Base-by-base conservation (phyloP, 768 basidiomycete species). In the Stropharia rugosoannulata region DNA sequence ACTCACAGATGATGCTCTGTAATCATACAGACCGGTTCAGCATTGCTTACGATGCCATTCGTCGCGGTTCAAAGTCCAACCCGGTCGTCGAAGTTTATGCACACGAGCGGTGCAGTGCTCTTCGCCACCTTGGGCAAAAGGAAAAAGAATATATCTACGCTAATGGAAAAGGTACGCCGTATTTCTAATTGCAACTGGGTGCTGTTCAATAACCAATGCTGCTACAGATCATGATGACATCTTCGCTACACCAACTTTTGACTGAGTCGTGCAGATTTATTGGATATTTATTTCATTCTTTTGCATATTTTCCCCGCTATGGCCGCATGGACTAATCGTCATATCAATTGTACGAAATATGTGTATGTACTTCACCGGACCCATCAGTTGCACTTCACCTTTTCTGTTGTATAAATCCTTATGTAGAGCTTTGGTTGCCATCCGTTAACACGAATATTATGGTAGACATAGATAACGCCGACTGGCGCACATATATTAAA, bases 21-120 rank as follows among this genome's bases (percentile, higher is more conserved):
- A 90, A 90, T 68, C 71, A 75, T 49, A 86, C 85, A 0, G 87
- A 86, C 29, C 78, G 88, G 37, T 90, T 82, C 66, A 73, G 86
- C 51, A 78, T 89, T 38, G 88, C 87, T 32, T 71, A 79, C 4
- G 76, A 75, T 11, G 88, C 87, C 7, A 74, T 90, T 36, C 77
- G 79, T 12, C 80, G 80, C 35, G 85, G 78, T 9, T 80, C 84
- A 6, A 58, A 61, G 32, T 64, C 70, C 51, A 89, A 89, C 61
- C 62, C 76, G 16, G 75, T 73, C 43, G 79, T 89, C 2, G 79
- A 85, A 6, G 76, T 82, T 10, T 75, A 73, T 57, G 80, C 85
- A 9, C 87, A 90, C 56, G 75, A 80, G 62, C 68, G 76, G 47
- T 80, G 82, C 52, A 83, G 80, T 54, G 72, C 72, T 56, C 72